Conservation (phyloP, 2,329 filamentous ascomycete genomes). For the Ilyonectria destructans region DNA sequence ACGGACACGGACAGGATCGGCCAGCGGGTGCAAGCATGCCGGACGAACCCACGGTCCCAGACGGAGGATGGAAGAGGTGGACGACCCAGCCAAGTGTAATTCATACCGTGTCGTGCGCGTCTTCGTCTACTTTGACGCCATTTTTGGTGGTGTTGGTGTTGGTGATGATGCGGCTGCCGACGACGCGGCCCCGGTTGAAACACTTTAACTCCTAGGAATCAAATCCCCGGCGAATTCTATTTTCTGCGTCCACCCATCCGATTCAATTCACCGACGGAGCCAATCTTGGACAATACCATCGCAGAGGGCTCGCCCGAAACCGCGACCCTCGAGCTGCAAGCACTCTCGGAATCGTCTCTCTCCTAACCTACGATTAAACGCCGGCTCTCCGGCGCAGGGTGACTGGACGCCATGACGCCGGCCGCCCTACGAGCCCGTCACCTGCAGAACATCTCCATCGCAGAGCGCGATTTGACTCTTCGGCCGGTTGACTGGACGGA, state of each 20-base stretch:
- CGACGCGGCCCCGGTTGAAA: constrained; percentile 46
- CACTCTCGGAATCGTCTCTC: neutral
- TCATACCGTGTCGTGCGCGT: neutral
- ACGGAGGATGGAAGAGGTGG: neutral
- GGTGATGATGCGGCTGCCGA: constrained; percentile 31
- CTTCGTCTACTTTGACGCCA: neutral
- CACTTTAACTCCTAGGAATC: constrained; percentile 14
- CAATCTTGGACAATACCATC: constrained; percentile 10
- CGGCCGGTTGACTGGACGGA: constrained; percentile 29
- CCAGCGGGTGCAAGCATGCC: neutral
- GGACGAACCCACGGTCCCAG: neutral
- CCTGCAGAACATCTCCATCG: constrained; percentile 11
- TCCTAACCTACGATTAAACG: constrained; percentile 21
- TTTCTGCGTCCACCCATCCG: constrained; percentile 23
- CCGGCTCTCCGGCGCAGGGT: constrained; percentile 6
- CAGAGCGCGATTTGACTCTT: constrained; percentile 15
- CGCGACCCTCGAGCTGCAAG: neutral
- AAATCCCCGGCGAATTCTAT: constrained; percentile 24
- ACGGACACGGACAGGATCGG: constrained; percentile 10
- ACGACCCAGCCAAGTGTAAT: neutral
- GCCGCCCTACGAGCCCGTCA: constrained; percentile 6
- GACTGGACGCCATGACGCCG: constrained; percentile 8
- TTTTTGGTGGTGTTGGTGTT: constrained; percentile 25
- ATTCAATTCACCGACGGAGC: neutral
- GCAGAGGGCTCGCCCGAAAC: constrained; percentile 1